Evolutionary conservation across 768 basidiomycete species (phyloP), one percentile per base, ranked within the genome.

Genomic region (Scleroderma bovista): DNA sequence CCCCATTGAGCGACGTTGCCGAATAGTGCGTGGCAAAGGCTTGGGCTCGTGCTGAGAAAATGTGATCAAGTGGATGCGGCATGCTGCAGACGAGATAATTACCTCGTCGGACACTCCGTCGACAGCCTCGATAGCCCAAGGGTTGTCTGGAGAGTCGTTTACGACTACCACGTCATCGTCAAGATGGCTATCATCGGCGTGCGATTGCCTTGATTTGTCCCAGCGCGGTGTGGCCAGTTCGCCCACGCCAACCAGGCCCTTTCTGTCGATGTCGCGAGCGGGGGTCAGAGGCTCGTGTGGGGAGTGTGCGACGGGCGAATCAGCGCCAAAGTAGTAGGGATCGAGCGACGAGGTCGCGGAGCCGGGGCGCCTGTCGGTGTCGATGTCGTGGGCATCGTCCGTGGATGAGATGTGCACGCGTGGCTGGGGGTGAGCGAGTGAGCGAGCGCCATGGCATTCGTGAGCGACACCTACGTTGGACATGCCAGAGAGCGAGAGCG

Each of bases 151-250:
- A 39, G 61, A 61, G 45, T 79, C 80, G 52, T 79, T 77, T 43
- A 81, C 81, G 22, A 60, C 53, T 17, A 59, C 50, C 29, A 61
- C 67, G 2, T 65, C 51, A 10, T 46, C 53, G 34, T 70, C 64
- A 44, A 69, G 69, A 20, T 72, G 58, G 5, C 69, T 52, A 24
- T 73, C 65, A 5, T 76, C 69, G 34, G 76, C 75, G 51, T 77
- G 44, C 19, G 64, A 58, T 46, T 66, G 75, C 56, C 67, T 71
- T 67, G 43, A 77, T 75, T 79, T 79, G 52, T 78, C 78, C 94
- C 93, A 99, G 53, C 93, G 80, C 43, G 96, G 96, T n/a, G 96
- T 99, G 17, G 93, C 75, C 29, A 98, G 80, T 69, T 99, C 96
- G 33, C 96, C 96, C 6, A 98, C 88, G 22, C 96, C 96, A 47